A percentile compares a stretch with the other conserved stretches of the same genome.
phyloP scores from a whole-genome alignment of 306 rosid species.

The Boehmeria nivea region DNA sequence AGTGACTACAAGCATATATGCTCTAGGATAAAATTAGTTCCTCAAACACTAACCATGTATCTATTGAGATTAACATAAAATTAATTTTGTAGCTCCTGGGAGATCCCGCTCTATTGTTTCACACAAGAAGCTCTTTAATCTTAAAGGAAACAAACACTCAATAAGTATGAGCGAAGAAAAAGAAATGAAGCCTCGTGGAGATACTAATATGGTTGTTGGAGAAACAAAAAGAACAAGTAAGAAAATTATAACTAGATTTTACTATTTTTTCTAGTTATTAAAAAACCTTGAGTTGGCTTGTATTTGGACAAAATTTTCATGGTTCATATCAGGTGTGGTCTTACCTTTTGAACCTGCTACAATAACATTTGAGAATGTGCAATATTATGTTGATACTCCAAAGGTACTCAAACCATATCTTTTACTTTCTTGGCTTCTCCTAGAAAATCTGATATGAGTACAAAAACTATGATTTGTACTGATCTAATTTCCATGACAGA shows the following conservation, averaged over 20 bases:
- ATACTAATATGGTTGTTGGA: neutral
- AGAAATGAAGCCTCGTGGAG: neutral
- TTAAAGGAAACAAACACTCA: conserved; percentile 27
- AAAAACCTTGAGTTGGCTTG: too few species aligned
- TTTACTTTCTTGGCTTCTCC: neutral
- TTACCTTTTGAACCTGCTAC: conserved; percentile 23
- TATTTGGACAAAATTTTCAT: too few species aligned
- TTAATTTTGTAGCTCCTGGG: conserved; percentile 32
- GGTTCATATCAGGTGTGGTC: conserved; percentile 7
- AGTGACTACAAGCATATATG: conserved; percentile 2
- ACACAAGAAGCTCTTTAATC: conserved; percentile 23
- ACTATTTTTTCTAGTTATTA: neutral
- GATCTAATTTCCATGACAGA: conserved; percentile 9
- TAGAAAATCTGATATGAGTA: neutral
- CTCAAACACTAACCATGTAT: neutral
- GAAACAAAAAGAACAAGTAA: neutral
- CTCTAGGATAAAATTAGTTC: neutral
- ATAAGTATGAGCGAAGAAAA: neutral
- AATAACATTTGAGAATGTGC: conserved; percentile 30
- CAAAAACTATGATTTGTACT: neutral
- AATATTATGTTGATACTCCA: conserved; percentile 29
- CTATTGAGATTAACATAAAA: neutral
- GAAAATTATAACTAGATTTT: neutral
- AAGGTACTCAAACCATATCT: conserved; percentile 10
- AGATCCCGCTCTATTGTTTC: conserved; percentile 42